Evolutionary conservation across 2,329 filamentous ascomycete species (phyloP).

Genomic region (Exophiala sp.): DNA sequence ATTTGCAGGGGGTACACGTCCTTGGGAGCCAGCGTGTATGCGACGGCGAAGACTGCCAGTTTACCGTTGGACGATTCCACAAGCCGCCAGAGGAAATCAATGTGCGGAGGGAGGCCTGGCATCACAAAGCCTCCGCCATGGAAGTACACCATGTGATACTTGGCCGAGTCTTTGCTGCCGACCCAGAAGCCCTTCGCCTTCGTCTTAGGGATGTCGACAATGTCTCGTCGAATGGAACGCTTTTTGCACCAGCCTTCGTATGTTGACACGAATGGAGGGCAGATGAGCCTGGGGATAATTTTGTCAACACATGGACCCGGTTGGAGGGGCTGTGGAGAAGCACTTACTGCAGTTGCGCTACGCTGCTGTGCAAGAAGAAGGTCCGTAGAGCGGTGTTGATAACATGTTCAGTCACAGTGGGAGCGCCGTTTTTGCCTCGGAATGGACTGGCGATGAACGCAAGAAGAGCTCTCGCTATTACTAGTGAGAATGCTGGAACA

Average conservation of each 20-base stretch:
- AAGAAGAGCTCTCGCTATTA: constrained; percentile 31
- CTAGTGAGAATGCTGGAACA: constrained; percentile 29
- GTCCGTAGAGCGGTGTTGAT: constrained; percentile 29
- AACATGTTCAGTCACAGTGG: constrained; percentile 35
- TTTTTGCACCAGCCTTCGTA: constrained; percentile 15
- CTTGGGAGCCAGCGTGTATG: constrained; percentile 54
- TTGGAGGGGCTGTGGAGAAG: not conserved
- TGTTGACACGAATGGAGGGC: constrained; percentile 6
- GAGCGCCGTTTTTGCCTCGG: constrained; percentile 36
- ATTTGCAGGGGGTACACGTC: constrained; percentile 43
- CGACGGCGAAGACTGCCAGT: constrained; percentile 50
- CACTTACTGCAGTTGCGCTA: constrained; percentile 19
- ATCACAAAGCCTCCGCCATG: constrained; percentile 23
- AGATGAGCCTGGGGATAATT: constrained; percentile 3
- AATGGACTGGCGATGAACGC: constrained; percentile 36
- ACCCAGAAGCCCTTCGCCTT: constrained; percentile 20
- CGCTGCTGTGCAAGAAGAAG: constrained; percentile 4
- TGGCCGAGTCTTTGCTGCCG: constrained; percentile 15
- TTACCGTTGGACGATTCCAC: constrained; percentile 38
- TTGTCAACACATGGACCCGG: not conserved
- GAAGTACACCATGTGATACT: constrained; percentile 17
- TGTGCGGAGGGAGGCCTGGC: constrained; percentile 11
- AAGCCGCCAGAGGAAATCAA: constrained; percentile 12
- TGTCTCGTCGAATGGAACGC: constrained; percentile 3
- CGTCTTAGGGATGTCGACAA: constrained; percentile 19